A percentile compares a stretch with the other conserved stretches of the same genome.
Conservation (phyloP, 1,284 basidiomycete species). For the Taiwanofungus camphoratus region DNA sequence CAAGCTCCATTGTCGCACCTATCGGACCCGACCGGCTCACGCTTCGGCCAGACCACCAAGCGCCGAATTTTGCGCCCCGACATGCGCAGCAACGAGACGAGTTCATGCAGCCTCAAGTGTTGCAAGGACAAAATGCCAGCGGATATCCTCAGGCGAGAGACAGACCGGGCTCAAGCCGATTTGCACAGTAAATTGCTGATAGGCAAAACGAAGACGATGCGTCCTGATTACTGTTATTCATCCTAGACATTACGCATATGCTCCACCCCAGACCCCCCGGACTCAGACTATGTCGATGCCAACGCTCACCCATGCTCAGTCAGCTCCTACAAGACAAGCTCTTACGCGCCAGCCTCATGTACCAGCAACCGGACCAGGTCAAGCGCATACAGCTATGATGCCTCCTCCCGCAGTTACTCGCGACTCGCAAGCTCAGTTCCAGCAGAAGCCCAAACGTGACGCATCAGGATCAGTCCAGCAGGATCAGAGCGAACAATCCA, state of each 20-base stretch:
- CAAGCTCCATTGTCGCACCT: constrained; percentile 44
- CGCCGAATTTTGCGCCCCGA: constrained; percentile 37
- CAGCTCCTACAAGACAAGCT: constrained; percentile 16
- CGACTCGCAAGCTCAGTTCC: background rate
- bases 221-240: background rate
- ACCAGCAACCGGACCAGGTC: constrained; percentile 1
- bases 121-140: background rate
- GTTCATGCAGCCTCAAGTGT: constrained; percentile 7
- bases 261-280: constrained; percentile 36
- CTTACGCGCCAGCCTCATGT: constrained; percentile 9
- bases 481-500: background rate
- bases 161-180: constrained; percentile 42
- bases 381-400: constrained; percentile 14
- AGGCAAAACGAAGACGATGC: background rate
- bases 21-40: constrained; percentile 54
- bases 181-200: constrained; percentile 37
- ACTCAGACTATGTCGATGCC: constrained; percentile 22
- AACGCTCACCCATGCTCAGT: constrained; percentile 20
- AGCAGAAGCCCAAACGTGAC: background rate
- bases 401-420: constrained; percentile 10
- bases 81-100: constrained; percentile 9
- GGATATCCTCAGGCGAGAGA: constrained; percentile 10
- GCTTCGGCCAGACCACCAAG: constrained; percentile 46
- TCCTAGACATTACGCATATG: constrained; percentile 56
- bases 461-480: constrained; percentile 8